These are phyloP conservation scores for Stagonosporopsis cucurbitacearum DNA, from an alignment of 2,329 filamentous ascomycete genomes.

Conservation along the genomic window DNA sequence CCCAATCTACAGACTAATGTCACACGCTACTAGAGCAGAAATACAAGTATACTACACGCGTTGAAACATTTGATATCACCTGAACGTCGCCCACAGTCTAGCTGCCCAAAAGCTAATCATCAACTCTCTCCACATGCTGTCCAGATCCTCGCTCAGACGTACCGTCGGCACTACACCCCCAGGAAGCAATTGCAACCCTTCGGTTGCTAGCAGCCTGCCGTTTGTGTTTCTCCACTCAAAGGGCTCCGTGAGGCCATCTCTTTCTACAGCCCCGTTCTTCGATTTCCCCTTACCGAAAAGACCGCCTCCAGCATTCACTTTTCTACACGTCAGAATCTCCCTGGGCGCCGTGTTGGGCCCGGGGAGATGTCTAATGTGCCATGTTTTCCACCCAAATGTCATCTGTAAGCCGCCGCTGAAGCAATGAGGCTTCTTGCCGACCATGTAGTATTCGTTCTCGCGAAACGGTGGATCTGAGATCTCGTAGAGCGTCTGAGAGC, in stretches of 20 bases:
- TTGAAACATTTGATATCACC: background rate
- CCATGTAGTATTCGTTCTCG: constrained; percentile 25
- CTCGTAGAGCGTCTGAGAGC: constrained; percentile 24
- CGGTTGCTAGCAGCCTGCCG: constrained; percentile 25
- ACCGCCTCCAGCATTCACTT: constrained; percentile 15
- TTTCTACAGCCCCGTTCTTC: constrained; percentile 11
- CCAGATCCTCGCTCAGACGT: constrained; percentile 22
- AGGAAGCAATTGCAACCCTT: constrained; percentile 15
- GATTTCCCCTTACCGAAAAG: constrained; percentile 14
- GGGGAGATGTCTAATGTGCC: constrained; percentile 23
- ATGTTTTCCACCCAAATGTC: constrained; percentile 19
- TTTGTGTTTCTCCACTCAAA: constrained; percentile 26
- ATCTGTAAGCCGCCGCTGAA: constrained; percentile 22
- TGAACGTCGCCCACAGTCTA: constrained; percentile 19
- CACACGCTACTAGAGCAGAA: background rate
- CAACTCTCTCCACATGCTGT: constrained; percentile 30
- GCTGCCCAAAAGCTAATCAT: constrained; percentile 25
- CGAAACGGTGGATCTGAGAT: constrained; percentile 25
- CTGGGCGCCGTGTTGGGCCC: constrained; percentile 10
- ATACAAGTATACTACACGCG: background rate
- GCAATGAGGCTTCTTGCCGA: constrained; percentile 22
- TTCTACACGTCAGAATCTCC: constrained; percentile 26
- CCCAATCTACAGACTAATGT: too few relatives aligned
- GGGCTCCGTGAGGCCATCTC: constrained; percentile 11
- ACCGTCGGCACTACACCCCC: constrained; percentile 23